Evolutionary conservation across 352 stramenopile species (phyloP), one percentile per base, ranked within the genome.

Genomic region (Phytopythium mirpurense): DNA sequence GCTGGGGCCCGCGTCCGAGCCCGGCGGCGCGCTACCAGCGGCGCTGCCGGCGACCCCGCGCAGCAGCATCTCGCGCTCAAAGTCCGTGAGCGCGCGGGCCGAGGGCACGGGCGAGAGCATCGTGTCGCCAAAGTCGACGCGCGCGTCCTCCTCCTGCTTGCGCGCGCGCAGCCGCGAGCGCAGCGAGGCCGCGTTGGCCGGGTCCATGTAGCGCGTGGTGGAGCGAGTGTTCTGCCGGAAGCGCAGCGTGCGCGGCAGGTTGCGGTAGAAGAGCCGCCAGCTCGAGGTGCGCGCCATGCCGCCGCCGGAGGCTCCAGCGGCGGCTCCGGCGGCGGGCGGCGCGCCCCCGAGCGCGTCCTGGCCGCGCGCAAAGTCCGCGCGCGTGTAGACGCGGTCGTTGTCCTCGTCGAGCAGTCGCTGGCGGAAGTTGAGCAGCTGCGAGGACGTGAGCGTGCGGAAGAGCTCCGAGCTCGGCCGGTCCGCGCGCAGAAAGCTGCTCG

Each of bases 181-280:
- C 40, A 92, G 56, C 16, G 82, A 87, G 26, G 69, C 69, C 0
- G 78, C 79, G 51, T 92, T 92, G 1, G 78, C 66, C 10, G 72
- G 78, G 32, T 87, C 78, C 27, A 92, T 90, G 55, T 92, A 90
- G 23, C 82, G 48, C 23, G 82, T 92, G 0, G 75, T 88, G 3
- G 78, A 86, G 21, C 82, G 74, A 26, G 78, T 88, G 46, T 89
- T 88, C 57, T 86, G 78, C 16, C 79, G 78, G 60, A 90, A 92
- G 1, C 82, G 68, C 56, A 92, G 59, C 32, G 75, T 54, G 2
- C 82, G 78, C 21, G 82, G 82, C 43, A 89, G 51, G 35, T 82
- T 86, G 16, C 81, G 72, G 40, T 86, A 86, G 45, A 87, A 91
- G 3, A 82, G 64, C 3, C 76, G 63, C 73, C 77, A 86, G 44